Conservation (phyloP, 805 yeast genomes). For the Candida odintsovae region DNA sequence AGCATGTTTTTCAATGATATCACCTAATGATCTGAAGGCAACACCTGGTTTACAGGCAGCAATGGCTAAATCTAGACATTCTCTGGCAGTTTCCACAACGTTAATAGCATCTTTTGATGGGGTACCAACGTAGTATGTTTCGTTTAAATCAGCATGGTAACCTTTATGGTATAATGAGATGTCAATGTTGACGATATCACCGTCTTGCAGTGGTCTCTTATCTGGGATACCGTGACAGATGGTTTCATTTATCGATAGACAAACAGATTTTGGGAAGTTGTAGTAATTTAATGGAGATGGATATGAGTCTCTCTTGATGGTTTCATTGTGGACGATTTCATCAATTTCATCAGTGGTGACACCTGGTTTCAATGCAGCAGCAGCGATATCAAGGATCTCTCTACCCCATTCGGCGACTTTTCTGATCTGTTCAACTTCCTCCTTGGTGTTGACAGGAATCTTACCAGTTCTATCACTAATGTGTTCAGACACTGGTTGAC, state of each 20-base stretch:
- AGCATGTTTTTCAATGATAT: constrained; percentile 84
- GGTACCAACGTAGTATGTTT: constrained; percentile 94
- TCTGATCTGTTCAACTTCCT: constrained; percentile 69
- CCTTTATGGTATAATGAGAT: constrained; percentile 83
- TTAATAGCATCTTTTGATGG: constrained; percentile 78
- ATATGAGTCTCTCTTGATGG: constrained; percentile 82
- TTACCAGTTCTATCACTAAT: constrained; percentile 60
- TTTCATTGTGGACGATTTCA: constrained; percentile 77
- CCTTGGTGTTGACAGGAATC: constrained; percentile 57
- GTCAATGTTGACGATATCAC: constrained; percentile 91
- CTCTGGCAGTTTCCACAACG: constrained; percentile 88
- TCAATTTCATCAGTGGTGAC: constrained; percentile 92
- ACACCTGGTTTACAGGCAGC: constrained; percentile 85
- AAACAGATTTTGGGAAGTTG: constrained; percentile 86
- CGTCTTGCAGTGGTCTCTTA: constrained; percentile 77
- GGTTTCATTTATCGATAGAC: constrained; percentile 92
- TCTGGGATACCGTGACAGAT: constrained; percentile 98
- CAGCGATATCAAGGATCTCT: constrained; percentile 87
- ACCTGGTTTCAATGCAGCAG: constrained; percentile 78
- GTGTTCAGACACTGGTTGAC: constrained; percentile 76
- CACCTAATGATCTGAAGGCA: constrained; percentile 81
- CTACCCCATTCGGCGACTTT: constrained; percentile 73
- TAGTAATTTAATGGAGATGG: constrained; percentile 95
- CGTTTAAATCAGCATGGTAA: constrained; percentile 90
- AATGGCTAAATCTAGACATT: constrained; percentile 80